phyloP scores from a whole-genome alignment of 1,139 yeast species.

The Diutina ranongensis region DNA sequence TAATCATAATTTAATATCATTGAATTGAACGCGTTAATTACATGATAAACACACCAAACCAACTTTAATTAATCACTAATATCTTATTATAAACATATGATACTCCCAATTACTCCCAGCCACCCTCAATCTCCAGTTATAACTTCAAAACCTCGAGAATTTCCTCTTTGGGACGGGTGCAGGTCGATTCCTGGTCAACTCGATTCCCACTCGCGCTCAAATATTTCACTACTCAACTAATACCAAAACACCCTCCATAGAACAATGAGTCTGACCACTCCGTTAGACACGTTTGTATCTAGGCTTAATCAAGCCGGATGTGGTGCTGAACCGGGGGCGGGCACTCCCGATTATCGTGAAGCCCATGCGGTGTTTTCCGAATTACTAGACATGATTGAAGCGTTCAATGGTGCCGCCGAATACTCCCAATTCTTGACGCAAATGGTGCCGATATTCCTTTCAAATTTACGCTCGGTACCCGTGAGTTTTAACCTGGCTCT shows the following conservation, averaged over 20 bases:
- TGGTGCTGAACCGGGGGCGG: background rate
- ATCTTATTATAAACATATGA: too few relatives aligned
- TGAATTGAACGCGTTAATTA: too few relatives aligned
- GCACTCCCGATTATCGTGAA: constrained; percentile 35
- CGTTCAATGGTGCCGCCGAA: constrained; percentile 69
- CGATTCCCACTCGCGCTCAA: background rate
- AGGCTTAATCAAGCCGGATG: constrained; percentile 39
- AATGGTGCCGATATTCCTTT: constrained; percentile 51
- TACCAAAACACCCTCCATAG: background rate
- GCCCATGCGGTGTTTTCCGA: constrained; percentile 67
- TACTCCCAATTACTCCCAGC: too few relatives aligned
- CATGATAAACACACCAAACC: too few relatives aligned
- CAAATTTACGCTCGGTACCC: constrained; percentile 55
- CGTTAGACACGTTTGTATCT: constrained; percentile 49
- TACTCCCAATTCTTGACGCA: constrained; percentile 58
- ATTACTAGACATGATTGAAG: constrained; percentile 74
- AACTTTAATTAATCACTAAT: too few relatives aligned
- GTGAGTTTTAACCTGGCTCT: constrained; percentile 55
- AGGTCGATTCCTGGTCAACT: background rate
- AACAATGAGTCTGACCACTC: constrained; percentile 24
- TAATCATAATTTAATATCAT: too few relatives aligned
- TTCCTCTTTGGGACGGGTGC: background rate
- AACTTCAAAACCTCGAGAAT: background rate
- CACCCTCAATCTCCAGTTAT: too few relatives aligned
- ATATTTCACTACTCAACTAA: background rate